phyloP scores from a whole-genome alignment of 306 rosid species.

The Fagus crenata region DNA sequence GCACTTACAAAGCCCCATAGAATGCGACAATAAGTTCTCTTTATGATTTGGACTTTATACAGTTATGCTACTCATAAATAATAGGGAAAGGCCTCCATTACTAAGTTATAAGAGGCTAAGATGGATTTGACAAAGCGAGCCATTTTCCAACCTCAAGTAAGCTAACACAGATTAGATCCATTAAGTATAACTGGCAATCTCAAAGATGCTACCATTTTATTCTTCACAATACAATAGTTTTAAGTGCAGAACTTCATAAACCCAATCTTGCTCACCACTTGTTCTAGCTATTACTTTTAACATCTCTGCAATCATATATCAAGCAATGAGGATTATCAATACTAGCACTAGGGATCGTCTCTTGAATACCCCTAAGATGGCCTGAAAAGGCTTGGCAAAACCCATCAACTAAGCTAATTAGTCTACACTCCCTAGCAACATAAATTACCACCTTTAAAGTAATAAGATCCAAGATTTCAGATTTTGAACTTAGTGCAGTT shows the following conservation, averaged over 20 bases:
- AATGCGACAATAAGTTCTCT: neutral
- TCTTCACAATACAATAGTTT: neutral
- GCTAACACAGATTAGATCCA: neutral
- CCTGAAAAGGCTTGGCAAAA: neutral
- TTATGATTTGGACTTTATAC: neutral
- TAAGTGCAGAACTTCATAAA: neutral
- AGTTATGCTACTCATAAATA: neutral
- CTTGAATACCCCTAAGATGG: neutral
- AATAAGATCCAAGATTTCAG: neutral
- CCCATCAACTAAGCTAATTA: neutral
- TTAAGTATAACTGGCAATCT: neutral
- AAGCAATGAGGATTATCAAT: neutral
- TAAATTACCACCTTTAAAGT: neutral
- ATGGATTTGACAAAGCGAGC: neutral
- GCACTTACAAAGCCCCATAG: neutral
- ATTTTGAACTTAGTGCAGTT: neutral
- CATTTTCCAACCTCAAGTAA: neutral
- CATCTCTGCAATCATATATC: conserved; percentile 1
- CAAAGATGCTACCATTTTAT: neutral
- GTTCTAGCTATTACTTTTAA: neutral
- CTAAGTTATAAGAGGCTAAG: neutral
- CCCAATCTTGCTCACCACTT: neutral
- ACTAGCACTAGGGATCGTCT: neutral
- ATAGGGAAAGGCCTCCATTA: neutral
- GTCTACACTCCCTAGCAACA: neutral